phyloP scores from a whole-genome alignment of 768 basidiomycete species.

The Wakefieldia striispora region DNA sequence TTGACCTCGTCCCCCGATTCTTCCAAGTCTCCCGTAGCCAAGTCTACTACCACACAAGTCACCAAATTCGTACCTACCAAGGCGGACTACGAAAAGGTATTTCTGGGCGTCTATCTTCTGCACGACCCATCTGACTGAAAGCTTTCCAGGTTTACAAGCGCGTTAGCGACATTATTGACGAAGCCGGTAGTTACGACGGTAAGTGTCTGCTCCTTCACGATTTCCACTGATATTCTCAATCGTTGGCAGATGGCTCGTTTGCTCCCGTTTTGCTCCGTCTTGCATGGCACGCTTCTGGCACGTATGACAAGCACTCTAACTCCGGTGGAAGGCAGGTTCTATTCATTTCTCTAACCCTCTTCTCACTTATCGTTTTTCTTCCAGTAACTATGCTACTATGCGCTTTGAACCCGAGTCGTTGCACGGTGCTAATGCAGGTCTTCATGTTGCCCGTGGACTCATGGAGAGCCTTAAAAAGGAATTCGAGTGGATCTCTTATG shows the following conservation, averaged over 20 bases:
- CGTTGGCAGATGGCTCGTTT: constrained; percentile 72
- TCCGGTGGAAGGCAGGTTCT: constrained; percentile 73
- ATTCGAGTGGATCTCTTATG: constrained; percentile 93
- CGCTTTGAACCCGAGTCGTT: constrained; percentile 87
- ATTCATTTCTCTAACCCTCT: neutral
- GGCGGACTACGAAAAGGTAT: constrained; percentile 87
- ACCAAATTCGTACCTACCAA: constrained; percentile 72
- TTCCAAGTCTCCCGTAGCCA: constrained; percentile 50
- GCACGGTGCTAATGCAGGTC: constrained; percentile 83
- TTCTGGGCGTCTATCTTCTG: neutral
- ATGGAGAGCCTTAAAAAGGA: constrained; percentile 88
- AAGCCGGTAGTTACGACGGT: constrained; percentile 81
- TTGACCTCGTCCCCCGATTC: constrained; percentile 47
- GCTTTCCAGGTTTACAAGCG: constrained; percentile 78
- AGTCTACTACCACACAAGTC: constrained; percentile 59
- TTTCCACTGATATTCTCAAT: constrained; percentile 1
- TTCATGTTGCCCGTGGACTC: constrained; percentile 73
- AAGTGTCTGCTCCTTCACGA: constrained; percentile 10
- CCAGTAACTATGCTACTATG: constrained; percentile 98
- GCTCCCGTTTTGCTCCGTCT: constrained; percentile 86
- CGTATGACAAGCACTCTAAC: constrained; percentile 77
- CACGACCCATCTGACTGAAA: neutral
- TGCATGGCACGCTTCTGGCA: constrained; percentile 94
- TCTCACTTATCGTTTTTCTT: constrained; percentile 5
- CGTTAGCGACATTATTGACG: constrained; percentile 75